Base-by-base conservation (phyloP, 441 rosid species). In the Erysimum cheiri region DNA sequence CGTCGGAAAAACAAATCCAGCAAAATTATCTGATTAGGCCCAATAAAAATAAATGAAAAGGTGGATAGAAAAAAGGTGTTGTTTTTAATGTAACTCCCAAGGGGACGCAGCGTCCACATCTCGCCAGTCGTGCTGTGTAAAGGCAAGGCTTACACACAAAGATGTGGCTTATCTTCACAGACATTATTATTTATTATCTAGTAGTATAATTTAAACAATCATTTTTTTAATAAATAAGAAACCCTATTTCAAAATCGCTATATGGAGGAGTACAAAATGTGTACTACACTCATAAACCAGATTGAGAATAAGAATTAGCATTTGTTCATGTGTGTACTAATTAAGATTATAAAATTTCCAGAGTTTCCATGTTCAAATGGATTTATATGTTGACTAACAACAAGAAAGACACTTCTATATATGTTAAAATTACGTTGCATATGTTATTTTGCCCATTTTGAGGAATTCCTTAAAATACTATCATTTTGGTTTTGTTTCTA, bases 101-200 rank as follows among this genome's bases (percentile, higher is more conserved):
- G 19, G 63, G 46, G 63, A 12, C 22, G 39, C 63, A 62, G 46
- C 22, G 22, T 71, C 75, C 48, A 63, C 69, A 35, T 71, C 57
- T 71, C 39, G 69, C 69, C 75, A 71, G 75, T 53, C 43, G 19
- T 71, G 53, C 9, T 50, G n/a, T 53, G 31, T 43, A 71, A 71
- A 60, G 75, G n/a, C 63, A 10, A 53, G 39, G 68, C 39, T 53
- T 22, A 61, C 7, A 41, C 19, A 61, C 39, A 62, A 32, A 43
- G 69, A 33, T 71, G 32, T 71, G 32, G 13, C 55, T 71, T 71
- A 61, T 71, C 47, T 71, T 71, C 55, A 53, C 50, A 58, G 24
- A 11, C 12, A 15, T 28, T 29, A 40, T 22, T n/a, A n/a, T n/a
- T n/a, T n/a, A n/a, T 52, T 40, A 6, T 50, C 5, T 33, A 9